These are phyloP conservation scores for Delphinella strobiligena DNA, from an alignment of 2,329 filamentous ascomycete species.

Conservation along the genomic window DNA sequence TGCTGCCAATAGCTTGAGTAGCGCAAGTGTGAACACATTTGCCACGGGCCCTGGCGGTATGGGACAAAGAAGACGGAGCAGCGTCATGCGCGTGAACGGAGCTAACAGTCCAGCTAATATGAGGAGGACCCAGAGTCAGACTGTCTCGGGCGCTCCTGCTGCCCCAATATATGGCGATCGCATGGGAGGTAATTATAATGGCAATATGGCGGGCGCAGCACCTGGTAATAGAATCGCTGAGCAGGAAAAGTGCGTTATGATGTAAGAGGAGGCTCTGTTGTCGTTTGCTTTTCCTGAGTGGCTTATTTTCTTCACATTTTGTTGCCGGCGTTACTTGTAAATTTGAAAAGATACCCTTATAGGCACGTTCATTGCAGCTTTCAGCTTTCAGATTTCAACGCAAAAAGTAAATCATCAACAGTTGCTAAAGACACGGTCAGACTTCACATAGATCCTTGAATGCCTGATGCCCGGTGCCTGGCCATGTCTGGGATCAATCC, in stretches of 20 bases:
- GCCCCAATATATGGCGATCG: not conserved
- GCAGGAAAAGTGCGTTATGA: slow-evolving; percentile 34
- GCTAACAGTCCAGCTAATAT: slow-evolving; percentile 11
- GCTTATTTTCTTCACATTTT: too few relatives aligned
- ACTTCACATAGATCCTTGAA: too few relatives aligned
- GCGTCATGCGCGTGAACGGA: slow-evolving; percentile 9
- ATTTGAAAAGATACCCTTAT: too few relatives aligned
- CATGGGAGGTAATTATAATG: slow-evolving; percentile 12
- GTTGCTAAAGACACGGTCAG: too few relatives aligned
- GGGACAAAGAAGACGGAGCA: slow-evolving; percentile 12
- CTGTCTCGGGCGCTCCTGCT: slow-evolving; percentile 7
- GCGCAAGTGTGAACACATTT: not conserved
- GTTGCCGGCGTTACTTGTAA: too few relatives aligned
- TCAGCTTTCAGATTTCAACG: too few relatives aligned
- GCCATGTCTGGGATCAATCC: too few relatives aligned
- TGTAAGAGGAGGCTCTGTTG: slow-evolving; percentile 22
- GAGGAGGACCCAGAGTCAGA: slow-evolving; percentile 9
- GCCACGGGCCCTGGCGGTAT: slow-evolving; percentile 8
- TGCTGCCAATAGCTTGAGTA: slow-evolving; percentile 8
- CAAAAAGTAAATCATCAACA: too few relatives aligned
- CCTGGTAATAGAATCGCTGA: slow-evolving; percentile 10
- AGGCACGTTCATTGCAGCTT: too few relatives aligned
- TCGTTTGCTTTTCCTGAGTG: not conserved
- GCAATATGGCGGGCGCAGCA: slow-evolving; percentile 11
- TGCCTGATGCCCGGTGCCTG: too few relatives aligned